Conservation (phyloP, 2,329 filamentous ascomycete genomes). For the Colletotrichum cordylinicola region DNA sequence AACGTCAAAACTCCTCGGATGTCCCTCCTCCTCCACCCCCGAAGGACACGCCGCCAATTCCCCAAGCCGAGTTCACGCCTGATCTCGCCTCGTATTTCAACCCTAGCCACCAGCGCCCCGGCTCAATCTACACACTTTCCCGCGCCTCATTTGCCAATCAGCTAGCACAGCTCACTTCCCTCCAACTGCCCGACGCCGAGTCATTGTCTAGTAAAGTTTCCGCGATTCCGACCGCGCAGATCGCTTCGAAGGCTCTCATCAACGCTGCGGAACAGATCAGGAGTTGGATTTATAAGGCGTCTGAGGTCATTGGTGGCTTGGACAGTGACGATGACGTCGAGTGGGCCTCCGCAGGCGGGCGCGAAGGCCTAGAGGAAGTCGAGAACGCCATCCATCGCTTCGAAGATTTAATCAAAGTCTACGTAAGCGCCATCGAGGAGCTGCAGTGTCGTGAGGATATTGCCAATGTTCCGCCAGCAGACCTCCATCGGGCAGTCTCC, state of each 20-base stretch:
- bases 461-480: slow-evolving; percentile 69
- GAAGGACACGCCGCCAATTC: slow-evolving; percentile 52
- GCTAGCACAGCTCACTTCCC: slow-evolving; percentile 87
- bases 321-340: slow-evolving; percentile 98
- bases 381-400: slow-evolving; percentile 82
- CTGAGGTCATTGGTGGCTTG: slow-evolving; percentile 84
- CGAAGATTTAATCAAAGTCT: slow-evolving; percentile 88
- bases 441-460: slow-evolving; percentile 84
- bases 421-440: slow-evolving; percentile 92
- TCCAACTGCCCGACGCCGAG: slow-evolving; percentile 85
- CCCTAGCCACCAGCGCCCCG: slow-evolving; percentile 70
- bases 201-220: slow-evolving; percentile 84
- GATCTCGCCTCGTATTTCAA: slow-evolving; percentile 70
- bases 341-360: slow-evolving; percentile 89
- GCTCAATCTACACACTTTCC: slow-evolving; percentile 93
- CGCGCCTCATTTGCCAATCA: slow-evolving; percentile 93
- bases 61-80: slow-evolving; percentile 49
- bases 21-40: slow-evolving; percentile 46
- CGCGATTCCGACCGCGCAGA: slow-evolving; percentile 82
- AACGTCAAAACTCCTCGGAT: slow-evolving; percentile 48
- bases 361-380: slow-evolving; percentile 78
- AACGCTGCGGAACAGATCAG: slow-evolving; percentile 91
- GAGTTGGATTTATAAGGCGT: slow-evolving; percentile 92
- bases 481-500: slow-evolving; percentile 76
- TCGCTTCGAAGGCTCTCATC: slow-evolving; percentile 83